phyloP scores from a whole-genome alignment of 352 stramenopile genomes.

The Phytophthora kernoviae region DNA sequence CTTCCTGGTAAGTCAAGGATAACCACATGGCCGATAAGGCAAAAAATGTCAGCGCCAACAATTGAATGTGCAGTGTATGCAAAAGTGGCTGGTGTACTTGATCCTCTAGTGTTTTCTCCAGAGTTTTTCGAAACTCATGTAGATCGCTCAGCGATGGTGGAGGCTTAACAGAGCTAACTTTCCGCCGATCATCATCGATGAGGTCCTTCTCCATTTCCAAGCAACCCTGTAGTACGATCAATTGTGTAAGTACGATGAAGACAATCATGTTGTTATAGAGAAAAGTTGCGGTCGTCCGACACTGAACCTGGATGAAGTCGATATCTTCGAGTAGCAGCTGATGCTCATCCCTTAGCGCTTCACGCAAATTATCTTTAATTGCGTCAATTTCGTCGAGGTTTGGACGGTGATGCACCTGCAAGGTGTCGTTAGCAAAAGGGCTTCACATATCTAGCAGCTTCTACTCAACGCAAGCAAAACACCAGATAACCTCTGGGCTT shows the following conservation, averaged over 20 bases:
- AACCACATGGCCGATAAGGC: too few species aligned
- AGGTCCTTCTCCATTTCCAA: slow-evolving; percentile 88
- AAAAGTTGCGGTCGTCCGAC: not conserved
- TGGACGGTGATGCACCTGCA: slow-evolving; percentile 47
- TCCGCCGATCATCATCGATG: slow-evolving; percentile 71
- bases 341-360: slow-evolving; percentile 61
- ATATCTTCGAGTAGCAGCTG: slow-evolving; percentile 79
- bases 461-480: too few species aligned
- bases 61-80: not conserved
- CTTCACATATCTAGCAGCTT: too few species aligned
- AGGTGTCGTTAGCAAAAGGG: too few species aligned
- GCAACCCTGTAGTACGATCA: slow-evolving; percentile 47
- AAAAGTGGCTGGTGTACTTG: slow-evolving; percentile 34
- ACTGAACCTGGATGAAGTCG: slow-evolving; percentile 77
- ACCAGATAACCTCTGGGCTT: slow-evolving; percentile 48
- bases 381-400: slow-evolving; percentile 81
- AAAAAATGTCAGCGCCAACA: not conserved
- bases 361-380: slow-evolving; percentile 63
- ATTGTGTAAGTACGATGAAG: not conserved
- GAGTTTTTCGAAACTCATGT: slow-evolving; percentile 52
- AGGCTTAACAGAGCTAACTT: slow-evolving; percentile 37
- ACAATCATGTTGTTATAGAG: not conserved
- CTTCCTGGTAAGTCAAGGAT: slow-evolving; percentile 30
- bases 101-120: slow-evolving; percentile 71
- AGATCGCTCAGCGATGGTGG: slow-evolving; percentile 69